phyloP scores from a whole-genome alignment of 2,329 filamentous ascomycete species.

The Colletotrichum sp. region DNA sequence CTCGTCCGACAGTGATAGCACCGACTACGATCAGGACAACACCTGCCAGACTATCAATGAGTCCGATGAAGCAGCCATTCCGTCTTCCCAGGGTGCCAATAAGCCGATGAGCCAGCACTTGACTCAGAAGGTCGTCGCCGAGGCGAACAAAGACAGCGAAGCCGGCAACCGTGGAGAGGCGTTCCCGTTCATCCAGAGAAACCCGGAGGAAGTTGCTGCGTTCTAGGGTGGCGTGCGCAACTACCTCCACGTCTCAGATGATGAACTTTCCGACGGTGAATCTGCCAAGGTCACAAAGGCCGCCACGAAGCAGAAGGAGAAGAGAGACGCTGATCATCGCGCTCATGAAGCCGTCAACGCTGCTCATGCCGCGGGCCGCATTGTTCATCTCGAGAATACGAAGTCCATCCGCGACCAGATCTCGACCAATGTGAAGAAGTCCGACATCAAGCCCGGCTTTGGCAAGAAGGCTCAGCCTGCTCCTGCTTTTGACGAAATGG shows the following conservation, averaged over 20 bases:
- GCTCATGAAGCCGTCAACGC: slow-evolving; percentile 5
- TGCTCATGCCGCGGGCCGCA: not conserved
- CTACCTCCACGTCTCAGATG: slow-evolving; percentile 33
- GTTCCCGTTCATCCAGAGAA: slow-evolving; percentile 1
- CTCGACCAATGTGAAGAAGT: not conserved
- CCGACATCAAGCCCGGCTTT: not conserved
- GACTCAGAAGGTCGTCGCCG: not conserved
- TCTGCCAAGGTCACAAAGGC: not conserved
- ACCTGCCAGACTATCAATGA: not conserved
- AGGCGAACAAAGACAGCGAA: not conserved
- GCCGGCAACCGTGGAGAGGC: not conserved
- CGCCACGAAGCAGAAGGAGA: not conserved
- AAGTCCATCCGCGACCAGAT: not conserved
- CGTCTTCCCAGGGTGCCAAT: not conserved
- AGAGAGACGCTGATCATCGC: not conserved
- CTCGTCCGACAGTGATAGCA: not conserved
- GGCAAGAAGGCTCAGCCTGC: not conserved
- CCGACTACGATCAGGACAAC: not conserved
- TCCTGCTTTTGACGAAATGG: not conserved
- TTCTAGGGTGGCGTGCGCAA: slow-evolving; percentile 36
- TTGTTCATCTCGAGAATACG: not conserved
- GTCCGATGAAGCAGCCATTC: not conserved
- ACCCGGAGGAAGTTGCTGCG: slow-evolving; percentile 28
- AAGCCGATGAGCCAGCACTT: not conserved
- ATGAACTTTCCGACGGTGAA: slow-evolving; percentile 25